Percentiles rank a stretch among this genome's conserved stretches.
phyloP scores from a whole-genome alignment of 2,329 filamentous ascomycete genomes.

The Cladosporium oxysporum region DNA sequence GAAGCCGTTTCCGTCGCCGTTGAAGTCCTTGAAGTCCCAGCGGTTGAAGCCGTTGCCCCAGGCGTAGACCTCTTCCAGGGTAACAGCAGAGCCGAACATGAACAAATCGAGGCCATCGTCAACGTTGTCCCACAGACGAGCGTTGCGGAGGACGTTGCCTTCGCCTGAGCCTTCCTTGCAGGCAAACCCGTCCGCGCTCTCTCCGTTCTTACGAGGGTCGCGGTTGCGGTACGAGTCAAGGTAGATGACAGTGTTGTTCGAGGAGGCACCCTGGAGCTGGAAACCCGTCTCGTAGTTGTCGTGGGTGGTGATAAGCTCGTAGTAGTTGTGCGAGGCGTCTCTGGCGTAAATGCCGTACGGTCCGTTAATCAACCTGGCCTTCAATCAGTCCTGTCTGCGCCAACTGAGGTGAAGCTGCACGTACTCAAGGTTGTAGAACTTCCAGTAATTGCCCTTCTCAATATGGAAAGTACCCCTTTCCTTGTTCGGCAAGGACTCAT shows the following conservation, averaged over 20 bases:
- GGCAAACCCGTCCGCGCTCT: slow-evolving; percentile 53
- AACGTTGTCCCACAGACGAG: slow-evolving; percentile 54
- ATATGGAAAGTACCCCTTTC: slow-evolving; percentile 53
- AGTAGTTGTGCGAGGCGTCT: slow-evolving; percentile 41
- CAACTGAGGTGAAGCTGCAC: neutral
- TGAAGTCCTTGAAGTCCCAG: slow-evolving; percentile 47
- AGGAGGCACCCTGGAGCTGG: slow-evolving; percentile 38
- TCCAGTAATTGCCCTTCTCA: slow-evolving; percentile 49
- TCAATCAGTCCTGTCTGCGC: neutral
- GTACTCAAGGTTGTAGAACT: slow-evolving; percentile 44
- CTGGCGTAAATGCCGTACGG: slow-evolving; percentile 43
- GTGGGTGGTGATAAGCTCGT: slow-evolving; percentile 40
- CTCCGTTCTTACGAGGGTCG: slow-evolving; percentile 53
- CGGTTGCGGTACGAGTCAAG: slow-evolving; percentile 17
- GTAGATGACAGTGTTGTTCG: slow-evolving; percentile 17
- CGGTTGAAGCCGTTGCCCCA: slow-evolving; percentile 52
- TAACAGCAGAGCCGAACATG: slow-evolving; percentile 47
- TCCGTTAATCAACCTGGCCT: slow-evolving; percentile 36
- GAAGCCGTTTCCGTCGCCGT: slow-evolving; percentile 53
- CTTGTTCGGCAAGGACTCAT: slow-evolving; percentile 41
- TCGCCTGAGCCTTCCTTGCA: slow-evolving; percentile 51
- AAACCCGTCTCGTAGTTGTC: slow-evolving; percentile 46
- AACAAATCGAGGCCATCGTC: slow-evolving; percentile 53
- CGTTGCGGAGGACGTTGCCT: slow-evolving; percentile 49
- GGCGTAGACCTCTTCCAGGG: slow-evolving; percentile 47